Evolutionary conservation across 176 grass and related monocot genomes (phyloP).

Genomic region (Rhipidocladum racemiflorum): DNA sequence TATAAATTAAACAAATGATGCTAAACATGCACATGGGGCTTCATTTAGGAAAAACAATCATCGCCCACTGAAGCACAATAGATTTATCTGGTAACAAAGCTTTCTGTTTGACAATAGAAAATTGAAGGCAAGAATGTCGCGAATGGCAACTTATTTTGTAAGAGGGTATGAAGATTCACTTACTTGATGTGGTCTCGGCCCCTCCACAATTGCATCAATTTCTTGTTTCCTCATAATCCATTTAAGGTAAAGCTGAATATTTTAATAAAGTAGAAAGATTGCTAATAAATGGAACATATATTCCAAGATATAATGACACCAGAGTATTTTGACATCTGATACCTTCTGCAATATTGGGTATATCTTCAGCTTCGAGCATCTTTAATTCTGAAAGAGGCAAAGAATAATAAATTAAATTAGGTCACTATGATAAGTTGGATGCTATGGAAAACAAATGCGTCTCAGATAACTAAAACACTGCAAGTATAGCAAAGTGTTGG

Average conservation of each 20-base stretch:
- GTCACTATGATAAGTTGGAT: neutral
- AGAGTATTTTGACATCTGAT: neutral
- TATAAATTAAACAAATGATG: too few species aligned
- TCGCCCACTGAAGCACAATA: constrained; percentile 91
- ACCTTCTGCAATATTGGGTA: constrained; percentile 99
- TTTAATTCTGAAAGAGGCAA: constrained; percentile 73
- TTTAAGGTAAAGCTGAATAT: constrained; percentile 88
- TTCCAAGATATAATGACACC: neutral
- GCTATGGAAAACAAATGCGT: neutral
- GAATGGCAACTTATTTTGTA: neutral
- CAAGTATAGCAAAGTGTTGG: neutral
- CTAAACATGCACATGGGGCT: too few species aligned
- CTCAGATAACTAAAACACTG: neutral
- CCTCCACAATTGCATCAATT: constrained; percentile 96
- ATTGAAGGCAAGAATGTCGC: neutral
- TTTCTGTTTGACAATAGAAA: constrained; percentile 66
- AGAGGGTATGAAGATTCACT: neutral
- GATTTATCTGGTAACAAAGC: constrained; percentile 88
- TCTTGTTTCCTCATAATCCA: constrained; percentile 98
- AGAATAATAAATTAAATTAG: neutral
- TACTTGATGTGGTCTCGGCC: constrained; percentile 90
- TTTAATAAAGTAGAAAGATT: neutral
- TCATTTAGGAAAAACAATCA: too few species aligned
- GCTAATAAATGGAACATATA: constrained; percentile 6
- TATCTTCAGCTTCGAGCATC: constrained; percentile 98